These are phyloP conservation scores for Spathaspora hagerdaliae DNA, from an alignment of 805 yeast genomes.

Conservation along the genomic window DNA sequence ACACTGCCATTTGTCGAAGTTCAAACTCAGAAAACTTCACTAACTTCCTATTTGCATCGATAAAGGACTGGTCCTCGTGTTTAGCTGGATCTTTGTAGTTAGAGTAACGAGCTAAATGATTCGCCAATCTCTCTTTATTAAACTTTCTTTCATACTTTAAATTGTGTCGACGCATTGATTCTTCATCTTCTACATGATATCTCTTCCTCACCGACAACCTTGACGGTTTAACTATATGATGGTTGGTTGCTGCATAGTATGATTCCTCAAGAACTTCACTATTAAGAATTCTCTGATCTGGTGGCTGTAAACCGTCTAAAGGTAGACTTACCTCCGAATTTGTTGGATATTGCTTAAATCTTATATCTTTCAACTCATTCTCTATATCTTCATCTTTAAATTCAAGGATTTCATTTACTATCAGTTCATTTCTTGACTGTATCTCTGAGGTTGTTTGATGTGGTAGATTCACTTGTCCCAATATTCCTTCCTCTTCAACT, in stretches of 20 bases:
- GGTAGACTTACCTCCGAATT: not conserved
- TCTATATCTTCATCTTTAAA: slow-evolving; percentile 26
- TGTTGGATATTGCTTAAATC: slow-evolving; percentile 30
- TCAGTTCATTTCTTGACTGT: slow-evolving; percentile 6
- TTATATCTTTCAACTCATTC: slow-evolving; percentile 7
- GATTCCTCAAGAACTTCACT: not conserved
- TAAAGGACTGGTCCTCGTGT: slow-evolving; percentile 5
- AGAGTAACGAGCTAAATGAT: not conserved
- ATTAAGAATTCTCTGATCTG: not conserved
- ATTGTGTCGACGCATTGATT: slow-evolving; percentile 14
- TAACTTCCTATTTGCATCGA: slow-evolving; percentile 2
- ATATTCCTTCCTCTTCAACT: slow-evolving; percentile 2
- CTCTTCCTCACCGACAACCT: slow-evolving; percentile 19
- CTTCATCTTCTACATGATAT: slow-evolving; percentile 13
- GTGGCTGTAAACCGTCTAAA: not conserved
- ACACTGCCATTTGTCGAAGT: not conserved
- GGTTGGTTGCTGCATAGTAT: not conserved
- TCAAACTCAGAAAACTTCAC: not conserved
- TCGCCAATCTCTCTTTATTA: slow-evolving; percentile 10
- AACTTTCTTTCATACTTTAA: slow-evolving; percentile 14
- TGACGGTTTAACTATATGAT: slow-evolving; percentile 5
- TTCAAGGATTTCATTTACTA: slow-evolving; percentile 16
- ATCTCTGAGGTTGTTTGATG: not conserved
- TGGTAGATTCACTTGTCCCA: slow-evolving; percentile 2
- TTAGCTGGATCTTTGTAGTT: not conserved